Percentiles rank a stretch among this genome's conserved stretches.
Conservation (phyloP, 148 eudicot species). For the Vaccinium myrtillus region DNA sequence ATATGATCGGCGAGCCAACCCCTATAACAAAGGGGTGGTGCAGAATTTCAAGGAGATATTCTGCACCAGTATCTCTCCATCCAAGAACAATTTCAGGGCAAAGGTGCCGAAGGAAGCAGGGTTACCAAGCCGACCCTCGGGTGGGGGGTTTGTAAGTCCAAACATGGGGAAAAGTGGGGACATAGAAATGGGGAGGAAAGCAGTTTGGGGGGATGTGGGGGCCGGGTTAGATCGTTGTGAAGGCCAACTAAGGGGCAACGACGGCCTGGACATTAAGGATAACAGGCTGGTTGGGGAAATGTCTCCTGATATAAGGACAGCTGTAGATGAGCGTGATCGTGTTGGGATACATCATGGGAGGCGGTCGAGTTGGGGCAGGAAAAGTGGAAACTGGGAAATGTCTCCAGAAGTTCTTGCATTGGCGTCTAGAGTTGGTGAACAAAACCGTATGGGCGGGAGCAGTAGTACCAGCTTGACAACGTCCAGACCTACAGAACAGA, state of each 20-base stretch:
- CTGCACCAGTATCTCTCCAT: slow-evolving; percentile 54
- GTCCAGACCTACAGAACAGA: slow-evolving; percentile 28
- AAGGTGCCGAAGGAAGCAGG: slow-evolving; percentile 65
- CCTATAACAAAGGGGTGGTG: slow-evolving; percentile 82
- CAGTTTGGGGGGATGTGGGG: slow-evolving; percentile 92
- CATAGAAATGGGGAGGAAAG: slow-evolving; percentile 97
- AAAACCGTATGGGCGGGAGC: slow-evolving; percentile 45
- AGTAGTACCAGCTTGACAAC: slow-evolving; percentile 33
- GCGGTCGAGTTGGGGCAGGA: slow-evolving; percentile 88
- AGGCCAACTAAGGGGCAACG: slow-evolving; percentile 56
- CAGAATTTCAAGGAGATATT: slow-evolving; percentile 85
- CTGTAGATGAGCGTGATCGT: slow-evolving; percentile 79
- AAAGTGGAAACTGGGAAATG: slow-evolving; percentile 97
- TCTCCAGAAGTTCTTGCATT: slow-evolving; percentile 89
- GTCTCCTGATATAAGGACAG: slow-evolving; percentile 77
- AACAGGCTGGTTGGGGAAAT: slow-evolving; percentile 45
- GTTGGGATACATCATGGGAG: slow-evolving; percentile 51
- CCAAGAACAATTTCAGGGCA: slow-evolving; percentile 82
- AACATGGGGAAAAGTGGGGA: slow-evolving; percentile 88
- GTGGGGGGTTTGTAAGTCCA: slow-evolving; percentile 85
- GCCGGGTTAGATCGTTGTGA: slow-evolving; percentile 56
- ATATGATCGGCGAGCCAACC: slow-evolving; percentile 83
- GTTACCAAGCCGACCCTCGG: slow-evolving; percentile 45
- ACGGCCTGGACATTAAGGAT: slow-evolving; percentile 57
- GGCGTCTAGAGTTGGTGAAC: slow-evolving; percentile 73